Conservation (phyloP, 2,329 filamentous ascomycete species). For the Pseudogymnoascus sp. region DNA sequence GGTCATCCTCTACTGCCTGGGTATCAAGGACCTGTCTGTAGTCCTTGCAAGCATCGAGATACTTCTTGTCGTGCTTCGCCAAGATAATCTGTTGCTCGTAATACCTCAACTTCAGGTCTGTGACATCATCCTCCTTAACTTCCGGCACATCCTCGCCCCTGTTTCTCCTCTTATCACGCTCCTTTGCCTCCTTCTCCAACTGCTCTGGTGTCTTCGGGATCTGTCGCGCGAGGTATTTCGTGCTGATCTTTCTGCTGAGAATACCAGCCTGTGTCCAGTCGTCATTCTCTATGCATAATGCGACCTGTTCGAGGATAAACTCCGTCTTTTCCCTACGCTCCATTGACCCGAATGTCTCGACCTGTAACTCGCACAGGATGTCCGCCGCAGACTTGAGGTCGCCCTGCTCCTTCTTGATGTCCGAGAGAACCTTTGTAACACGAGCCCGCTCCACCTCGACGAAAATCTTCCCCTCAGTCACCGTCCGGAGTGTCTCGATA, state of each 20-base stretch:
- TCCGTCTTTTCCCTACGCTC: slow-evolving; percentile 94
- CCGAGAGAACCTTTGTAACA: slow-evolving; percentile 86
- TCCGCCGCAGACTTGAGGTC: slow-evolving; percentile 85
- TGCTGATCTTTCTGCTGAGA: slow-evolving; percentile 93
- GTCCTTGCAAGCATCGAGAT: slow-evolving; percentile 95
- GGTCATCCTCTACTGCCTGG: slow-evolving; percentile 85
- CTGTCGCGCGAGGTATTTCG: slow-evolving; percentile 80
- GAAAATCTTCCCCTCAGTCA: slow-evolving; percentile 99
- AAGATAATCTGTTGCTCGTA: slow-evolving; percentile 96
- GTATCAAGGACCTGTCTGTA: slow-evolving; percentile 96
- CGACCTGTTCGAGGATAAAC: slow-evolving; percentile 92
- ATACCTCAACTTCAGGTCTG: slow-evolving; percentile 88
- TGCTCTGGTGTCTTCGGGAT: slow-evolving; percentile 85
- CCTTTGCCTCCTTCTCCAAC: slow-evolving; percentile 82
- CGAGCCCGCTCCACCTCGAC: slow-evolving; percentile 96
- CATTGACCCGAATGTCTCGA: slow-evolving; percentile 99
- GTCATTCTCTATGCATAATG: slow-evolving; percentile 85
- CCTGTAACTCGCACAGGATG: slow-evolving; percentile 92
- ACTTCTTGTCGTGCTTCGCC: slow-evolving; percentile 95
- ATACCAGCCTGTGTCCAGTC: slow-evolving; percentile 97
- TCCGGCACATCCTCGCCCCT: slow-evolving; percentile 70
- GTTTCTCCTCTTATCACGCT: slow-evolving; percentile 75
- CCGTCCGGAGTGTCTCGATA: slow-evolving; percentile 90
- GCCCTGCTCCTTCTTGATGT: slow-evolving; percentile 95
- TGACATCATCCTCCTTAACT: slow-evolving; percentile 79